These are phyloP conservation scores for Orychophragmus violaceus DNA, from an alignment of 345 rosid species.

Conservation along the genomic window DNA sequence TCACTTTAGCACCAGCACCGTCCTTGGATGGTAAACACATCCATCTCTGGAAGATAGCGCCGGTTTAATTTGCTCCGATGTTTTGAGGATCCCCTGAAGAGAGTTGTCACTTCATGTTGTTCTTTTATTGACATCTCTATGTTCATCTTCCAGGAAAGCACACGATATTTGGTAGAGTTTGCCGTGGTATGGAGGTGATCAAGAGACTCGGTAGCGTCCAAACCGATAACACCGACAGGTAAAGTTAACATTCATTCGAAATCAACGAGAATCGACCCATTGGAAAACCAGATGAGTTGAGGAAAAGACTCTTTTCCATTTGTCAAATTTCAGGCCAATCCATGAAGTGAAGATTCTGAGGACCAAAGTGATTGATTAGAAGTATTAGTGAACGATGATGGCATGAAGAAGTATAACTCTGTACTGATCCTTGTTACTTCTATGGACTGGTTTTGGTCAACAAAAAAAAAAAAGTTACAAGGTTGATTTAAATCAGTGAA, in stretches of 20 bases:
- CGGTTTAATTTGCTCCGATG: not conserved
- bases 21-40: slow-evolving; percentile 68
- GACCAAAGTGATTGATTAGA: slow-evolving; percentile 67
- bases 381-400: not conserved
- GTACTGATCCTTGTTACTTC: slow-evolving; percentile 1
- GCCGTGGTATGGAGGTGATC: slow-evolving; percentile 86
- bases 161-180: slow-evolving; percentile 93
- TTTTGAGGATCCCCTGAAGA: not conserved
- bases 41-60: not conserved
- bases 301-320: not conserved
- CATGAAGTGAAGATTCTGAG: slow-evolving; percentile 95
- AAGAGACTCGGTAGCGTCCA: slow-evolving; percentile 96
- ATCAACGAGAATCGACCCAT: not conserved
- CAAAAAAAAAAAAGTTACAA: not conserved
- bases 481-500: not conserved
- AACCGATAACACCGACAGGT: slow-evolving; percentile 94
- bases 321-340: slow-evolving; percentile 54
- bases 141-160: slow-evolving; percentile 57
- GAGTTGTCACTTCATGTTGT: not conserved
- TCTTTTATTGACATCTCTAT: not conserved
- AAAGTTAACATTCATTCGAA: not conserved
- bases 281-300: not conserved
- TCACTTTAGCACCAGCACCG: slow-evolving; percentile 77
- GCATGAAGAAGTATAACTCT: not conserved
- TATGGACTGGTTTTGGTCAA: not conserved